Conservation (phyloP, 2,329 filamentous ascomycete genomes). For the Exophiala calicioides region DNA sequence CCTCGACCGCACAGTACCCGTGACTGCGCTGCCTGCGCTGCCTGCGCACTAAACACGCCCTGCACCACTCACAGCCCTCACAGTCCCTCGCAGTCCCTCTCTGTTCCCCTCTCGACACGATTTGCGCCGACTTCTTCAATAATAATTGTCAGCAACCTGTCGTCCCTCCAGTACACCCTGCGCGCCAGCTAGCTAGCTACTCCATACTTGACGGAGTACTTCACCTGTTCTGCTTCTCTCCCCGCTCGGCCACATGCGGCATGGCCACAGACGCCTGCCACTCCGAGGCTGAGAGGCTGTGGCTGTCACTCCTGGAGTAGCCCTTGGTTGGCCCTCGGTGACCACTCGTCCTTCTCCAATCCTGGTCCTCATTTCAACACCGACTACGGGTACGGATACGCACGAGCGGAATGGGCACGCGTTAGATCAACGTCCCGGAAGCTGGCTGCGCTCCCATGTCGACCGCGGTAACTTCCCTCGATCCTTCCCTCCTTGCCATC, state of each 20-base stretch:
- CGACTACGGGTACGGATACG: not conserved
- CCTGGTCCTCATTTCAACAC: no score
- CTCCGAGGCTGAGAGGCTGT: conserved; percentile 9
- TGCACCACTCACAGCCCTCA: not conserved
- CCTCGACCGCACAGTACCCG: no score
- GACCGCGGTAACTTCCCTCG: conserved; percentile 50
- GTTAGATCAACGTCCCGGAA: conserved; percentile 7
- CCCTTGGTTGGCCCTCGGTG: conserved; percentile 3
- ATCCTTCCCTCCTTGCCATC: conserved; percentile 65
- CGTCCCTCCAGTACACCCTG: no score
- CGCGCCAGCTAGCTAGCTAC: no score
- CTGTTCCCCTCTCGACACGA: conserved; percentile 4
- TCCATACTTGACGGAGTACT: no score
- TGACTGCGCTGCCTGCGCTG: not conserved
- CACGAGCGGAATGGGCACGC: conserved; percentile 9
- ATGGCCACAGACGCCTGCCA: conserved; percentile 1
- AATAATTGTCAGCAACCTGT: conserved; percentile 1
- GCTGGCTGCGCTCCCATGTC: conserved; percentile 39
- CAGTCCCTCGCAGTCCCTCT: not conserved
- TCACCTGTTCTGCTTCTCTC: conserved; percentile 3
- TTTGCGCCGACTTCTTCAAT: conserved; percentile 1
- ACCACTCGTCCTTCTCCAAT: conserved; percentile 5
- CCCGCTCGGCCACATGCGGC: conserved; percentile 5
- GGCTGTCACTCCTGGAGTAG: no score
- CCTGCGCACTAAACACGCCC: no score